Percentiles rank a stretch among this genome's conserved stretches.
Conservation (phyloP, 2,329 filamentous ascomycete species). For the Colletotrichum sp. region DNA sequence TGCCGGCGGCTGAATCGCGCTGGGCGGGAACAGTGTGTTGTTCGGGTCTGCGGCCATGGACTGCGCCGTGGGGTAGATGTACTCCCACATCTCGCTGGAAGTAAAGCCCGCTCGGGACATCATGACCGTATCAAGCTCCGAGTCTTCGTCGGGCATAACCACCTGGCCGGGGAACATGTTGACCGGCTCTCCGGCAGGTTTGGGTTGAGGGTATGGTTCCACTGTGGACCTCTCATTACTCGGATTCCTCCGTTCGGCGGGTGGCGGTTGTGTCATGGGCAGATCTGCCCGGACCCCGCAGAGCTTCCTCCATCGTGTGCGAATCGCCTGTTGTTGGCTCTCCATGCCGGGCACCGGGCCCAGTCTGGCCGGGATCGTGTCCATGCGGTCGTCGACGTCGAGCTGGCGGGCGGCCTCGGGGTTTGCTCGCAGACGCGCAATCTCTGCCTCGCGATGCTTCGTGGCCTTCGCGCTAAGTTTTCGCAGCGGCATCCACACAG, state of each 20-base stretch:
- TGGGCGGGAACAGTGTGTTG: conserved; percentile 4
- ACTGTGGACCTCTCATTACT: not conserved
- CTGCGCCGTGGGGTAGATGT: conserved; percentile 17
- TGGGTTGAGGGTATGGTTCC: not conserved
- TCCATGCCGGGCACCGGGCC: conserved; percentile 53
- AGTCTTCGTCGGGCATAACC: not conserved
- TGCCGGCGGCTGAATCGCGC: not conserved
- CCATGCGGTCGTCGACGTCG: conserved; percentile 53
- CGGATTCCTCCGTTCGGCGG: not conserved
- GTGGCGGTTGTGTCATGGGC: conserved; percentile 21
- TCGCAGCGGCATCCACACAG: conserved; percentile 58
- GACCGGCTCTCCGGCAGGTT: not conserved
- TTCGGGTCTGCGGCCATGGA: conserved; percentile 10
- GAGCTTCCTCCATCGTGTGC: conserved; percentile 57
- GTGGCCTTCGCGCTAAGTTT: conserved; percentile 59
- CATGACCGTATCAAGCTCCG: conserved; percentile 17
- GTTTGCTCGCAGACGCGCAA: conserved; percentile 52
- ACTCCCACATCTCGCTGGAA: conserved; percentile 17
- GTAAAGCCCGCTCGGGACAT: conserved; percentile 13
- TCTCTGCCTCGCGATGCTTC: conserved; percentile 55
- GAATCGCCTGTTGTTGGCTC: conserved; percentile 47
- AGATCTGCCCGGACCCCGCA: conserved; percentile 37
- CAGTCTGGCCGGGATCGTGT: conserved; percentile 49
- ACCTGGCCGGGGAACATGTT: not conserved
- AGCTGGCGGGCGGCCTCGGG: conserved; percentile 53